Base-by-base conservation (phyloP, 441 rosid genomes). In the Arabidopsis hybrid region DNA sequence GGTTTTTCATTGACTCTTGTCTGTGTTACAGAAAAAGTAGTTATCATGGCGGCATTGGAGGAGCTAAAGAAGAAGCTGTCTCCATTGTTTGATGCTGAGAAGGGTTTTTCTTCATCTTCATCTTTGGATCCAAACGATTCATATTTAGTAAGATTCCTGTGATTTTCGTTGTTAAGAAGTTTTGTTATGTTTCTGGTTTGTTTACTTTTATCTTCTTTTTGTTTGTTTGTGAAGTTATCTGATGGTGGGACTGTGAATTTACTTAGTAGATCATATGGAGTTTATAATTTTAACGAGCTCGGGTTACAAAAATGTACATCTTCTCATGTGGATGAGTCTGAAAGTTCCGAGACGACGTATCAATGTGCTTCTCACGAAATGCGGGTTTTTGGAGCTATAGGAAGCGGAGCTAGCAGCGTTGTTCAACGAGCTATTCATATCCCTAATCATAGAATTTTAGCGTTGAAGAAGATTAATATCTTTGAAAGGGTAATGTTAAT, bases 391-490 rank as follows among this genome's bases (percentile, higher is more conserved):
- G 97, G 97, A 67, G 90, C 96, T 61, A 92, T 95, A 51, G 99
- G 99, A 32, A 89, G 91, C 56, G 96, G 97, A 46, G 97, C 97
- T 35, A 95, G 96, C 80, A 94, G 99, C 51, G 92, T 91, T 68
- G 97, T 92, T 77, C 97, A 89, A 82, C 88, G 97, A 77, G 97
- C 97, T 69, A 84, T 94, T 69, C 97, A 92, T 79, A 85, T 94
- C 51, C 96, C 95, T 3, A 83, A 83, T 9, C 97, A 92, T 49
- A 83, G 87, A 71, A 87, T 90, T 50, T 81, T 92, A 21, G 95
- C 97, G 61, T 82, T 92, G 85, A 94, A 94, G 84, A 94, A 86
- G 73, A 94, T 94, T 60, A 91, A 90, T 73, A 92, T 94, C 65
- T 94, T 91, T 29, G 95, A 94, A 83, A 89, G 88, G 95, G 97